phyloP scores from a whole-genome alignment of 352 stramenopile species.

The Phytophthora nicotianae region DNA sequence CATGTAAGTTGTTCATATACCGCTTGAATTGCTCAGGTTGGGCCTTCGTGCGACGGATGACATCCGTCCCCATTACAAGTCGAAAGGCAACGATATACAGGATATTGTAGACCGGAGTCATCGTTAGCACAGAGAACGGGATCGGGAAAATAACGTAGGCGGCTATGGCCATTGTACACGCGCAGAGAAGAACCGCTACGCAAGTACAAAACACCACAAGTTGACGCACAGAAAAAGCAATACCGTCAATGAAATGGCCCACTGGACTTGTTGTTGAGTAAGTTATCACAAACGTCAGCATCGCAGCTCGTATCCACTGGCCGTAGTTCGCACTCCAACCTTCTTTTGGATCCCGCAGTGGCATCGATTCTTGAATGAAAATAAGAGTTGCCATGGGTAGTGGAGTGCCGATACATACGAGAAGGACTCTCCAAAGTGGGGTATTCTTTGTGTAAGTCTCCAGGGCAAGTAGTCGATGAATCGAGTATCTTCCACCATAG shows the following conservation, averaged over 20 bases:
- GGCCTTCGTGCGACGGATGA: constrained; percentile 2
- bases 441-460: constrained; percentile 12
- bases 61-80: constrained; percentile 5
- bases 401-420: constrained; percentile 18
- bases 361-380: constrained; percentile 25
- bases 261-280: constrained; percentile 8
- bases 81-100: constrained; percentile 22
- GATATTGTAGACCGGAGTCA: constrained; percentile 28
- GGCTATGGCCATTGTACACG: constrained; percentile 11
- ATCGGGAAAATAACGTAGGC: constrained; percentile 15
- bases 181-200: constrained; percentile 6
- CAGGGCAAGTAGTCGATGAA: constrained; percentile 24
- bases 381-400: constrained; percentile 19
- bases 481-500: constrained; percentile 21
- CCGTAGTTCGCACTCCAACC: constrained; percentile 23
- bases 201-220: constrained; percentile 6
- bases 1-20: constrained; percentile 21
- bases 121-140: constrained; percentile 14
- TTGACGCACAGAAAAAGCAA: constrained; percentile 7
- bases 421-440: constrained; percentile 6
- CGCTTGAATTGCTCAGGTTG: constrained; percentile 4
- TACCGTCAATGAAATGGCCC: constrained; percentile 6
- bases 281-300: constrained; percentile 8
- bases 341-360: constrained; percentile 16
- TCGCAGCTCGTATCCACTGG: constrained; percentile 17